A percentile compares a stretch with the other conserved stretches of the same genome.
phyloP scores from a whole-genome alignment of 192 early-diverging fungal genomes.

The Mortierella claussenii region DNA sequence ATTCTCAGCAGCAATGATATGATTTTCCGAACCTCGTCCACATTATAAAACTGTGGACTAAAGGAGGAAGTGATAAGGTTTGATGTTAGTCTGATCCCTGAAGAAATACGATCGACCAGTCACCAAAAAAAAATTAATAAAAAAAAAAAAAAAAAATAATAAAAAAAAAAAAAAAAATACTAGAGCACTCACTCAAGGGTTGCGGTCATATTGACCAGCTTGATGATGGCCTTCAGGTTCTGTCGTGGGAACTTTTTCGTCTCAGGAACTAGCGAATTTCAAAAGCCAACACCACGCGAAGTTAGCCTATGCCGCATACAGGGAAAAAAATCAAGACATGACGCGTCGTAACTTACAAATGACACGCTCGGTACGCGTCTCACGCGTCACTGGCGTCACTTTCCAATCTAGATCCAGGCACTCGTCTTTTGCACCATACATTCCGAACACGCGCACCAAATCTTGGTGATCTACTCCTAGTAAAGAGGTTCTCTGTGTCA shows the following conservation, averaged over 20 bases:
- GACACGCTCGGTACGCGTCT: conserved; percentile 8
- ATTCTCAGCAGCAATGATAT: conserved; percentile 27
- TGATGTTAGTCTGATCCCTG: too few species aligned
- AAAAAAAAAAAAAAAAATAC: too few species aligned
- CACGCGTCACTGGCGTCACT: conserved; percentile 20
- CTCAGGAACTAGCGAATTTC: conserved; percentile 26
- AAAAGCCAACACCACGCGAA: too few species aligned
- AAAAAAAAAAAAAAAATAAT: too few species aligned
- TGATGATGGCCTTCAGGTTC: conserved; percentile 31
- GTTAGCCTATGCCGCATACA: background rate
- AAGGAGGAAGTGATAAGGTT: background rate
- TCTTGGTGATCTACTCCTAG: conserved; percentile 36
- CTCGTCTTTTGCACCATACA: conserved; percentile 34
- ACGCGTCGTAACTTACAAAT: conserved; percentile 6
- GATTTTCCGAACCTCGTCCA: conserved; percentile 22
- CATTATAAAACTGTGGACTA: conserved; percentile 37
- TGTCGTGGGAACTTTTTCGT: conserved; percentile 30
- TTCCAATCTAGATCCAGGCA: conserved; percentile 21
- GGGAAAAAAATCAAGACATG: background rate
- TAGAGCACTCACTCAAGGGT: conserved; percentile 37
- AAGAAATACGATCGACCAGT: background rate
- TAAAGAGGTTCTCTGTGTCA: conserved; percentile 11
- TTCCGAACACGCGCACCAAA: conserved; percentile 12
- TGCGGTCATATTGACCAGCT: conserved; percentile 35
- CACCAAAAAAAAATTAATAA: too few species aligned